Conservation (phyloP, 2,329 filamentous ascomycete species). For the Epichloe hybrida region DNA sequence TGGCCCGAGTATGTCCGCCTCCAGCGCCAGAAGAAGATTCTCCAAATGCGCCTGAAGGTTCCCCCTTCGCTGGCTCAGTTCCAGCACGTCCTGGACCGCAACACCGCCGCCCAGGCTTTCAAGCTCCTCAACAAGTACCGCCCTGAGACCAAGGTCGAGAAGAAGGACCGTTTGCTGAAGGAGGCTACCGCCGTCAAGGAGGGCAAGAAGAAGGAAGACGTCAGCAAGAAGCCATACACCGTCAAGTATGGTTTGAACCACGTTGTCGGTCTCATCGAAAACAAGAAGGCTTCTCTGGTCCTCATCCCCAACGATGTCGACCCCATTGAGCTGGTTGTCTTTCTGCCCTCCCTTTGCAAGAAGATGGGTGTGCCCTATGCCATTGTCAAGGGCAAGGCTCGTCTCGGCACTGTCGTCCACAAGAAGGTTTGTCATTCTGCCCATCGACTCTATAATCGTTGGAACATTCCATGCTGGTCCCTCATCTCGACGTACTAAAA, state of each 20-base stretch:
- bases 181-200: slow-evolving; percentile 96
- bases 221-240: slow-evolving; percentile 98
- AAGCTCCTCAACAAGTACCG: slow-evolving; percentile 99
- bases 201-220: slow-evolving; percentile 99
- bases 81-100: slow-evolving; percentile 91
- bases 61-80: slow-evolving; percentile 96
- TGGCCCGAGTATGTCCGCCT: slow-evolving; percentile 99
- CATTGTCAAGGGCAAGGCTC: slow-evolving; percentile 99
- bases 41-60: slow-evolving; percentile 97
- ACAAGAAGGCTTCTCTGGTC: slow-evolving; percentile 98
- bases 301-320: slow-evolving; percentile 99
- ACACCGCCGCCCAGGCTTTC: slow-evolving; percentile 92
- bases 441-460: too few species aligned
- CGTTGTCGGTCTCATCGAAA: slow-evolving; percentile 92
- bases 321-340: slow-evolving; percentile 98
- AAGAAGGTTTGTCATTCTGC: slow-evolving; percentile 61
- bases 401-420: slow-evolving; percentile 97
- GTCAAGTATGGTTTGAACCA: slow-evolving; percentile 99
- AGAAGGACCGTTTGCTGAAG: slow-evolving; percentile 98
- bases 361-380: slow-evolving; percentile 99
- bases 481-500: background rate
- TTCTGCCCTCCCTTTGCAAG: slow-evolving; percentile 96
- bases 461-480: background rate
- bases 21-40: slow-evolving; percentile 87
- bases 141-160: slow-evolving; percentile 96